Evolutionary conservation across 371 early-diverging fungal species (phyloP).

Genomic region (Mortierella sp.): DNA sequence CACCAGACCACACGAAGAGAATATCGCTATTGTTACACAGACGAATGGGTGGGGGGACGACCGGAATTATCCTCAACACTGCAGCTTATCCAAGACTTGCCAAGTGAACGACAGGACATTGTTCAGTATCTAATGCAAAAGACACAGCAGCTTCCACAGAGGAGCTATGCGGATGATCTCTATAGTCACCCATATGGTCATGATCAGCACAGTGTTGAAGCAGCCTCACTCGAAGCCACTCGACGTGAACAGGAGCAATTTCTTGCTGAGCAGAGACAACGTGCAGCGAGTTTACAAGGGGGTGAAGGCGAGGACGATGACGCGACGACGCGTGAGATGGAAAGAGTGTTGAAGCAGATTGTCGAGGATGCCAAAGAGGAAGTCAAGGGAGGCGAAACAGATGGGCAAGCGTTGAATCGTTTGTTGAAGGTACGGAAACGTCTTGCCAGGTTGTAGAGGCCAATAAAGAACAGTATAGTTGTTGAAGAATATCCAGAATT

Average conservation of each 20-base stretch:
- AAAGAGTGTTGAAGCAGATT: conserved; percentile 37
- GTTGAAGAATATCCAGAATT: background rate
- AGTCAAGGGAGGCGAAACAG: conserved; percentile 31
- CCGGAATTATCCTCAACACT: conserved; percentile 13
- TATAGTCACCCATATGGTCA: conserved; percentile 33
- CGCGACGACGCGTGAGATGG: conserved; percentile 44
- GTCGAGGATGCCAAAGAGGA: conserved; percentile 35
- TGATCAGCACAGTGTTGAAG: conserved; percentile 22
- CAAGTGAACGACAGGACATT: conserved; percentile 51
- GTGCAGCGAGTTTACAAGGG: background rate
- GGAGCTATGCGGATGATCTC: conserved; percentile 39
- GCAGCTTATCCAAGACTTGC: conserved; percentile 38
- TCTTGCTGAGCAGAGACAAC: conserved; percentile 5
- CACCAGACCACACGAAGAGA: conserved; percentile 37
- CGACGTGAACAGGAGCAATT: conserved; percentile 29
- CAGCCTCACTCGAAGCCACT: conserved; percentile 29
- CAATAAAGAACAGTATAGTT: background rate
- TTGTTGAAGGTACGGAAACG: conserved; percentile 37
- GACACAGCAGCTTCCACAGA: conserved; percentile 6
- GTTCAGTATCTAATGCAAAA: conserved; percentile 31
- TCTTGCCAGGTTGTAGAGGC: conserved; percentile 25
- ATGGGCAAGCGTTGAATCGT: conserved; percentile 34
- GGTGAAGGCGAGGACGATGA: background rate
- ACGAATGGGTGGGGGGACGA: conserved; percentile 15
- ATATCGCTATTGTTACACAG: conserved; percentile 27